Conservation (phyloP, 805 yeast genomes). For the Barnettozyma populi region DNA sequence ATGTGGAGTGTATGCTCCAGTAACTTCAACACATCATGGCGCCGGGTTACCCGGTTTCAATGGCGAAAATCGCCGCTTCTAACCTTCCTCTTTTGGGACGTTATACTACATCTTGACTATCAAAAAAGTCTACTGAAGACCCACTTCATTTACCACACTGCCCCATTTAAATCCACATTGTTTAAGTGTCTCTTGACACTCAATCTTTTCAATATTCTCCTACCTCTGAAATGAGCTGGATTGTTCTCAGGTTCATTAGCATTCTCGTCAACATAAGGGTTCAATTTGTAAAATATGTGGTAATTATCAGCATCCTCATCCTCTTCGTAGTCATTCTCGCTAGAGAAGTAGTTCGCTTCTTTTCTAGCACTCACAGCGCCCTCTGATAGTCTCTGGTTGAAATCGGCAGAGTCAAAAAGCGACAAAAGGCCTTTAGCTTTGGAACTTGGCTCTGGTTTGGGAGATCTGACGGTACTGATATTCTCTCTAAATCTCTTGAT, state of each 20-base stretch:
- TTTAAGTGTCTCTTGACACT: slow-evolving; percentile 1
- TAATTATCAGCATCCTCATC: slow-evolving; percentile 8
- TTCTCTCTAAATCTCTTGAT: slow-evolving; percentile 7
- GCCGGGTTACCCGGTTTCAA: not conserved
- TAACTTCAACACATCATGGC: no score
- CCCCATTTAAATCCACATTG: not conserved
- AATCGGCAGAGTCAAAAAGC: slow-evolving; percentile 9
- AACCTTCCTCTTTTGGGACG: not conserved
- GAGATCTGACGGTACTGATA: not conserved
- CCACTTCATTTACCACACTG: not conserved
- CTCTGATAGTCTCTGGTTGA: slow-evolving; percentile 6
- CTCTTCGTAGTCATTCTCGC: slow-evolving; percentile 5
- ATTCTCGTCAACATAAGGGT: not conserved
- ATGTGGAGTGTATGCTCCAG: no score
- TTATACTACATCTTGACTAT: no score
- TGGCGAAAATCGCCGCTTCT: no score
- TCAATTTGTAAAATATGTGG: slow-evolving; percentile 8
- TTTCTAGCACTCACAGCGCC: slow-evolving; percentile 9
- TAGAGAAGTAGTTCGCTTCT: not conserved
- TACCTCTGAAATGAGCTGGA: not conserved
- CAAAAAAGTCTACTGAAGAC: not conserved
- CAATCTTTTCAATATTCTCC: slow-evolving; percentile 1
- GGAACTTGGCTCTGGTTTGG: not conserved
- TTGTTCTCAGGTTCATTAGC: not conserved
- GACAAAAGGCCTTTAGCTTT: slow-evolving; percentile 3